Evolutionary conservation across 139 green algal genomes (phyloP).

Genomic region (Microglena sp.): DNA sequence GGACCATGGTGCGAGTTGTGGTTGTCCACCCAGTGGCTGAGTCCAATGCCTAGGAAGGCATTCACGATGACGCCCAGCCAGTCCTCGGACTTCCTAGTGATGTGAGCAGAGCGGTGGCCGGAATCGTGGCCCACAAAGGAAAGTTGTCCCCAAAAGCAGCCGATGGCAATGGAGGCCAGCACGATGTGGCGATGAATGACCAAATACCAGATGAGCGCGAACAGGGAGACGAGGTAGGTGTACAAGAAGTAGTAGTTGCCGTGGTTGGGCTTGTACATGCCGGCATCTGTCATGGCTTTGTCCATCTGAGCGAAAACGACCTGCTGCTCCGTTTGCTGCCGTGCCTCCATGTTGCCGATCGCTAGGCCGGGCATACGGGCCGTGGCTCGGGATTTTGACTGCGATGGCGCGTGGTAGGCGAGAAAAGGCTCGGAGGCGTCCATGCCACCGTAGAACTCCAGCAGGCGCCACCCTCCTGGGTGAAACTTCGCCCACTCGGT

Average conservation of each 20-base stretch:
- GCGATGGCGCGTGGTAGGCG: slow-evolving; percentile 1
- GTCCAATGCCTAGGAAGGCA: slow-evolving; percentile 14
- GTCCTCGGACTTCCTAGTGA: slow-evolving; percentile 11
- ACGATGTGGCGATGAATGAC: slow-evolving; percentile 1
- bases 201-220: neutral
- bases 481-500: slow-evolving; percentile 31
- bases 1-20: slow-evolving; percentile 34
- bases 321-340: neutral
- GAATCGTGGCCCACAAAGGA: slow-evolving; percentile 33
- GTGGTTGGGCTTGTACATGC: slow-evolving; percentile 9
- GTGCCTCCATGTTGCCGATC: slow-evolving; percentile 1
- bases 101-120: slow-evolving; percentile 22
- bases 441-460: slow-evolving; percentile 7
- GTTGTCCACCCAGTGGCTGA: slow-evolving; percentile 19
- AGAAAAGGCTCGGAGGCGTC: slow-evolving; percentile 9
- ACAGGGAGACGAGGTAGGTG: neutral
- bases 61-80: slow-evolving; percentile 19
- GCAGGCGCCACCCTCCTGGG: slow-evolving; percentile 28
- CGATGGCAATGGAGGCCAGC: slow-evolving; percentile 6
- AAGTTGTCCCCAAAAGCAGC: slow-evolving; percentile 10
- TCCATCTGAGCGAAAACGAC: slow-evolving; percentile 1
- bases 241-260: slow-evolving; percentile 3
- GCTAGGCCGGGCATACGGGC: neutral
- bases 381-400: neutral
- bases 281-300: neutral